Evolutionary conservation across 2,329 filamentous ascomycete genomes (phyloP).

Genomic region (Calonectria honghensis): DNA sequence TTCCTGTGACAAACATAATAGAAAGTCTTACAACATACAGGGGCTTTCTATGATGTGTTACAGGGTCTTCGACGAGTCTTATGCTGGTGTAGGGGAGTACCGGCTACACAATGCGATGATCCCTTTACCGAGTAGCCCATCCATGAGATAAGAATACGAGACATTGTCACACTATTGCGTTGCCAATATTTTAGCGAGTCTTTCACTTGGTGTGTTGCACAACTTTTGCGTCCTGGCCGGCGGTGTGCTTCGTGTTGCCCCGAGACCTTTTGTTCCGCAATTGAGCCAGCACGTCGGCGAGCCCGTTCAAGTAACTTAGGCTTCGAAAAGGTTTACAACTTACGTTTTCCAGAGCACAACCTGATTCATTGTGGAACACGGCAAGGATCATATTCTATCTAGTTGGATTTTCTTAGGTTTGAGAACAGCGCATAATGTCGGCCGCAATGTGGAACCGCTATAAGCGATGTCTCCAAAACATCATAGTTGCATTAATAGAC

Average conservation of each 20-base stretch:
- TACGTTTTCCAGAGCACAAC: not conserved
- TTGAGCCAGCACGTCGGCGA: not conserved
- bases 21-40: not conserved
- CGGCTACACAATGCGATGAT: not conserved
- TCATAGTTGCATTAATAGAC: not conserved
- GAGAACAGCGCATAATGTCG: not conserved
- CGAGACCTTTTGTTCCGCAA: not conserved
- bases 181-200: too few species aligned
- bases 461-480: not conserved
- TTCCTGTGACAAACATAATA: not conserved
- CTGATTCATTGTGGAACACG: not conserved
- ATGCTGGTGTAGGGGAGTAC: too few species aligned
- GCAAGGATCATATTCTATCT: not conserved
- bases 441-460: not conserved
- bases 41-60: not conserved
- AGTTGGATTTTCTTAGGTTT: not conserved
- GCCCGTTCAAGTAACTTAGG: not conserved
- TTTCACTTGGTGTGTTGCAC: not conserved
- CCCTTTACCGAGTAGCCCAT: not conserved
- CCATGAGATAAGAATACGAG: constrained; percentile 15
- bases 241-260: not conserved
- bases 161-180: not conserved
- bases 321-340: not conserved
- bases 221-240: too few species aligned
- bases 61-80: not conserved